phyloP scores from a whole-genome alignment of 768 basidiomycete species.

The Cystobasidium ongulense region DNA sequence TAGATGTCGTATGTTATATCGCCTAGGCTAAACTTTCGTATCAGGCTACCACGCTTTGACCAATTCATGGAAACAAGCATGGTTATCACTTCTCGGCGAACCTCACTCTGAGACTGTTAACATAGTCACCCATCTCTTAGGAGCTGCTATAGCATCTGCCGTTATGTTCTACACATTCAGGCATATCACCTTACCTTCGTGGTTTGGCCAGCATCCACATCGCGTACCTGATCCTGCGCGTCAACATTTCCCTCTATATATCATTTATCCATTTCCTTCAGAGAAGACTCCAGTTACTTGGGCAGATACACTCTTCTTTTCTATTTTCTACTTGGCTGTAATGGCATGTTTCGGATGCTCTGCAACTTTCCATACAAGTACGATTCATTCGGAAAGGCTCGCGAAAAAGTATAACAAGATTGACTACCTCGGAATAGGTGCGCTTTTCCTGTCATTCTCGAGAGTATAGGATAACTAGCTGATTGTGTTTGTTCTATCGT shows the following conservation, averaged over 20 bases:
- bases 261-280: constrained; percentile 9
- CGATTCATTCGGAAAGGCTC: constrained; percentile 49
- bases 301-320: background rate
- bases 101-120: constrained; percentile 29
- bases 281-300: background rate
- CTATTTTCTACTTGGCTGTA: constrained; percentile 29
- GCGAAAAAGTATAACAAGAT: constrained; percentile 57
- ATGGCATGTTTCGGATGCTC: constrained; percentile 27
- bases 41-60: constrained; percentile 14
- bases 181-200: background rate
- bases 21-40: background rate
- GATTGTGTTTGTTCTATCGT: too few relatives aligned
- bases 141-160: constrained; percentile 3
- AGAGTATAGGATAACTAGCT: too few relatives aligned
- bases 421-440: constrained; percentile 67
- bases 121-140: constrained; percentile 30
- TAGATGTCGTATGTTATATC: background rate
- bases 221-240: background rate
- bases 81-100: constrained; percentile 6
- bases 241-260: background rate
- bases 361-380: constrained; percentile 26
- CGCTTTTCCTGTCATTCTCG: too few relatives aligned
- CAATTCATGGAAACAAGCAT: background rate
- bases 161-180: constrained; percentile 7
- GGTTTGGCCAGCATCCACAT: constrained; percentile 6